Percentiles rank a stretch among this genome's conserved stretches.
phyloP scores from a whole-genome alignment of 2,329 filamentous ascomycete genomes.

The Ophiostoma perfectum region DNA sequence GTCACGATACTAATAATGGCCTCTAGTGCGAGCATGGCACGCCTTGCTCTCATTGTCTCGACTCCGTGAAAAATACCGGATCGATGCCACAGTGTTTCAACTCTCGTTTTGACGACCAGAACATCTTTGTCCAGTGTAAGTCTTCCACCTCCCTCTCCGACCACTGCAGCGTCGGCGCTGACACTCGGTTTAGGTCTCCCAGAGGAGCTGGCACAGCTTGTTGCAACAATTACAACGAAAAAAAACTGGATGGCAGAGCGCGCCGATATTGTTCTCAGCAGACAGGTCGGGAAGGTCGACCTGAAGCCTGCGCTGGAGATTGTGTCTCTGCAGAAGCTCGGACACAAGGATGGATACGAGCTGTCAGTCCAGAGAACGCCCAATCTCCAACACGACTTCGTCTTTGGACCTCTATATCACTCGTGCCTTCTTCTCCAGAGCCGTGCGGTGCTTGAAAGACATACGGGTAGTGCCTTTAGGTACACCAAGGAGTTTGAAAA shows the following conservation, averaged over 20 bases:
- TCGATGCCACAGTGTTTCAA: slow-evolving; percentile 9
- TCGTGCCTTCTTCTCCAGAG: slow-evolving; percentile 17
- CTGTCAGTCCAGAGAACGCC: neutral
- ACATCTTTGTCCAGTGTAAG: slow-evolving; percentile 18
- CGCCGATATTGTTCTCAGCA: neutral
- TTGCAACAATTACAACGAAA: neutral
- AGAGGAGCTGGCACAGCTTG: neutral
- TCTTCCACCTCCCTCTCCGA: neutral
- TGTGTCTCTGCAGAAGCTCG: slow-evolving; percentile 15
- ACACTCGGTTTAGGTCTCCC: neutral
- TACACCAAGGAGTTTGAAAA: slow-evolving; percentile 8
- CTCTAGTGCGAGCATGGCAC: neutral
- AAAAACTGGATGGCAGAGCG: neutral
- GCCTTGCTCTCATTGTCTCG: neutral
- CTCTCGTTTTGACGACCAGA: slow-evolving; percentile 15
- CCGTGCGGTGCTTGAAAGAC: neutral
- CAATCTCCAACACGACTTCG: neutral
- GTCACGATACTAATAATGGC: neutral
- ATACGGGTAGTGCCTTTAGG: neutral
- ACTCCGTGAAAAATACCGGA: no score
- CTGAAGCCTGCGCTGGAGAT: neutral
- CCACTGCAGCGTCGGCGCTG: neutral
- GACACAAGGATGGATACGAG: neutral
- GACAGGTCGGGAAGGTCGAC: neutral
- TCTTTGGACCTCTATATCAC: slow-evolving; percentile 18